A percentile compares a stretch with the other conserved stretches of the same genome.
Conservation (phyloP, 495 filamentous ascomycete species). For the Glonium stellatum region DNA sequence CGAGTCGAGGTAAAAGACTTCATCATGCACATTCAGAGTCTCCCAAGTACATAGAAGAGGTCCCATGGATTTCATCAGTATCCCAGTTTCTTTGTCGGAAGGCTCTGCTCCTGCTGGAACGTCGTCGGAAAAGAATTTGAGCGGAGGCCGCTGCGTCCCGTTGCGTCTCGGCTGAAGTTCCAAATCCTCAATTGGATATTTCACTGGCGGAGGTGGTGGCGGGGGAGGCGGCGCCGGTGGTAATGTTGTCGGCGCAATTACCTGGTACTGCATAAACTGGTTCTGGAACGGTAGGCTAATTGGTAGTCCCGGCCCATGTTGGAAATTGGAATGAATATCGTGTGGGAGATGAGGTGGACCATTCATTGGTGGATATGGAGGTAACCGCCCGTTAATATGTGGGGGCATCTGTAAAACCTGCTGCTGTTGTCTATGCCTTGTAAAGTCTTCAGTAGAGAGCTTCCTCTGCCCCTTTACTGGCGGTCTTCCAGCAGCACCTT, state of each 20-base stretch:
- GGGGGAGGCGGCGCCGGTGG: constrained; percentile 28
- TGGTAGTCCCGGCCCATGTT: constrained; percentile 7
- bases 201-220: constrained; percentile 69
- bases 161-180: constrained; percentile 59
- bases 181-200: constrained; percentile 93
- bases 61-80: constrained; percentile 73
- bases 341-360: background rate
- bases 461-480: background rate
- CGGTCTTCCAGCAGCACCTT: background rate
- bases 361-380: background rate
- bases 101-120: constrained; percentile 28
- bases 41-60: constrained; percentile 85
- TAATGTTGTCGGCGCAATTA: constrained; percentile 14
- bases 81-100: constrained; percentile 48
- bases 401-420: background rate
- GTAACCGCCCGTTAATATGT: background rate
- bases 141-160: constrained; percentile 56
- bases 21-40: constrained; percentile 91
- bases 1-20: constrained; percentile 86
- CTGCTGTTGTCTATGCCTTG: constrained; percentile 4
- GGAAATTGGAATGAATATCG: background rate
- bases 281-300: constrained; percentile 22
- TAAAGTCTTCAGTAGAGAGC: background rate
- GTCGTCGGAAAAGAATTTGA: constrained; percentile 70
- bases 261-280: constrained; percentile 29